Evolutionary conservation across 2,329 filamentous ascomycete genomes (phyloP), one percentile per base, ranked within the genome.

Genomic region (Tolypocladium amazonense): DNA sequence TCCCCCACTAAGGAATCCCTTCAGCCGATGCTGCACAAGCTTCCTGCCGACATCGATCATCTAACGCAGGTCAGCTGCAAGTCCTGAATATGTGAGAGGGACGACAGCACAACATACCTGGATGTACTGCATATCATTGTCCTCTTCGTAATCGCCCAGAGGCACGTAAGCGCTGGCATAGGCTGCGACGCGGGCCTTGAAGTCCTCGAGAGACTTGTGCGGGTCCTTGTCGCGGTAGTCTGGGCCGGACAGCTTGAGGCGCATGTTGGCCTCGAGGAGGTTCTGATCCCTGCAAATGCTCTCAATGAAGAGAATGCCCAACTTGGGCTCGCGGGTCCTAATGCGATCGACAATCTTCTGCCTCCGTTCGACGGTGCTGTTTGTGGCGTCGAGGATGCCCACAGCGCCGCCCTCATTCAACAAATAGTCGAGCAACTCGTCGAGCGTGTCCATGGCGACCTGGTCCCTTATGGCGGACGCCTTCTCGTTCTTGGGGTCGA

Each of bases 21-120:
- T 88, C 62, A 97, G 86, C 63, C 94, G 89, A 71, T 96, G 89
- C 55, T 93, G 89, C 52, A 97, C 86, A 62, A 97, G 83, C 74
- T 99, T 99, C 62, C 93, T 86, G 50, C 94, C 94, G 3, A 99
- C 94, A 72, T 99, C 94, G 64, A 97, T 90, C 89, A 97, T 96
- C 79, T 90, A 65, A 39, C 11, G n/a, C 14, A 53, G 20, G 60
- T 75, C 63, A 77, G 71, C 58, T 3, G 27, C 3, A 12, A 12
- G 11, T 6, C 9, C 20, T 33, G 11, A 11, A 37, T 37, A 4
- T 11, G 30, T 1, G 50, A 23, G 20, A 23, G 50, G 20, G 30
- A 37, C 11, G 1, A n/a, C 7, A 8, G 25, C 14, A 25, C 14
- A 39, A 63, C 73, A 59, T 72, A 83, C 81, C 76, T 91, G 91